Evolutionary conservation across 768 basidiomycete species (phyloP).

Genomic region (Xerocomellus intermedius): DNA sequence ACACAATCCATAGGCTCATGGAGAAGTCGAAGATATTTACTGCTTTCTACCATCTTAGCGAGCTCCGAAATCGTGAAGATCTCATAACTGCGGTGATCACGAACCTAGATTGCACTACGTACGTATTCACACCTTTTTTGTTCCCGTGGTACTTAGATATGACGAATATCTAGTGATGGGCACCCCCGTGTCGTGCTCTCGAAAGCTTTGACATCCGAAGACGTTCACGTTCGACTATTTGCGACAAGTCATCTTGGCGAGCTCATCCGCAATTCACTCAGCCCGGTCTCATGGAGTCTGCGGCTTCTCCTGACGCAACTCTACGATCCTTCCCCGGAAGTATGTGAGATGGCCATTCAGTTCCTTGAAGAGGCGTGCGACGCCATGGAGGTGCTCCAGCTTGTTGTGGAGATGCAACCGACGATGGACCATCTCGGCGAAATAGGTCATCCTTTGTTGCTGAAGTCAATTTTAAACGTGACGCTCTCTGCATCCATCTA

Average conservation of each 20-base stretch:
- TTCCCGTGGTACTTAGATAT: conserved; percentile 1
- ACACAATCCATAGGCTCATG: conserved; percentile 55
- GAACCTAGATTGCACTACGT: conserved; percentile 90
- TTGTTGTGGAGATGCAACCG: conserved; percentile 93
- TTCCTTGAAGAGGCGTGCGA: conserved; percentile 91
- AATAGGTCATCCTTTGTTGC: conserved; percentile 80
- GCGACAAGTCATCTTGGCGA: conserved; percentile 86
- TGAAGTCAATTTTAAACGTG: conserved; percentile 58
- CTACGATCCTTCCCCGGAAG: conserved; percentile 89
- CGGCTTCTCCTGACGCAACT: conserved; percentile 91
- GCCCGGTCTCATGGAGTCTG: conserved; percentile 82
- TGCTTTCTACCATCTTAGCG: conserved; percentile 92
- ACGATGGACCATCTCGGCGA: conserved; percentile 95
- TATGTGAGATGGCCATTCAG: conserved; percentile 86
- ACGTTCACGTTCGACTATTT: conserved; percentile 84
- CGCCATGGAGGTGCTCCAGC: conserved; percentile 74
- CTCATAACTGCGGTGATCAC: conserved; percentile 89
- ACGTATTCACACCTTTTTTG: conserved; percentile 27
- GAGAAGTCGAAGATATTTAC: conserved; percentile 94
- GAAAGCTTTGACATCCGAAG: conserved; percentile 92
- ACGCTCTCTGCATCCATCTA: neutral
- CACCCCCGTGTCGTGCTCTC: conserved; percentile 92
- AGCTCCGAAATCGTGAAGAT: conserved; percentile 88
- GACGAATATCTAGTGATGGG: conserved; percentile 65
- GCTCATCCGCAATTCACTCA: conserved; percentile 63